Base-by-base conservation (phyloP, 805 yeast genomes). In the Yarrowia sp. region DNA sequence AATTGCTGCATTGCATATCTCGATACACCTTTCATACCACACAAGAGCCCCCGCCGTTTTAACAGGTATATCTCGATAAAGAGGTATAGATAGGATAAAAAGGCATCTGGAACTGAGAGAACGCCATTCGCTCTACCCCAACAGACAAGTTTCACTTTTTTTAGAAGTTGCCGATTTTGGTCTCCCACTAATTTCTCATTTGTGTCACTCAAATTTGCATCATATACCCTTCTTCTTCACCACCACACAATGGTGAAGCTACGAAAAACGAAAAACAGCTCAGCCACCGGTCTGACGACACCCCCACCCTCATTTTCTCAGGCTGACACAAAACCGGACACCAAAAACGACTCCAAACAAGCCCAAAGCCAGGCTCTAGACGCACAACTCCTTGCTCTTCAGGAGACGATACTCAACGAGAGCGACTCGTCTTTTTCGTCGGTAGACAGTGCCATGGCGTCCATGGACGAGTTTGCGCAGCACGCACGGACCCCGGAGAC, bases 371-470 rank as follows among this genome's bases (percentile, higher is more conserved):
- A 19, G 8, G 11, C 40, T 14, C 52, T 59, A 19, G 52, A 32
- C 35, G 41, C 65, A 22, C 35, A 49, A 38, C 67, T 63, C 32
- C 56, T 38, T 35, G 40, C 35, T 9, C 67, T 63, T 12, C 56
- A 41, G 46, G 67, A 63, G 26, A 43, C 67, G 40, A 63, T 63
- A 19, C 56, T 63, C 46, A 63, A 63, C 56, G 67, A 49, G n/a
- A 48, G 56, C 48, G 67, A 63, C 67, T 63, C 67, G 45, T 63
- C 67, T n/a, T 41, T 49, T 14, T 48, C 46, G 11, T 63, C 67
- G 32, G 38, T 49, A 15, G 67, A n/a, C 48, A 16, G 32, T 36
- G 42, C 38, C 12, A 36, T 48, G 43, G 42, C 45, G 43, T 61
- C 48, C 55, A 61, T 45, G 52, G 48, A 42, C 48, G 56, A 63